Evolutionary conservation across 768 basidiomycete species (phyloP), one percentile per base, ranked within the genome.

Genomic region (Russula sp.): DNA sequence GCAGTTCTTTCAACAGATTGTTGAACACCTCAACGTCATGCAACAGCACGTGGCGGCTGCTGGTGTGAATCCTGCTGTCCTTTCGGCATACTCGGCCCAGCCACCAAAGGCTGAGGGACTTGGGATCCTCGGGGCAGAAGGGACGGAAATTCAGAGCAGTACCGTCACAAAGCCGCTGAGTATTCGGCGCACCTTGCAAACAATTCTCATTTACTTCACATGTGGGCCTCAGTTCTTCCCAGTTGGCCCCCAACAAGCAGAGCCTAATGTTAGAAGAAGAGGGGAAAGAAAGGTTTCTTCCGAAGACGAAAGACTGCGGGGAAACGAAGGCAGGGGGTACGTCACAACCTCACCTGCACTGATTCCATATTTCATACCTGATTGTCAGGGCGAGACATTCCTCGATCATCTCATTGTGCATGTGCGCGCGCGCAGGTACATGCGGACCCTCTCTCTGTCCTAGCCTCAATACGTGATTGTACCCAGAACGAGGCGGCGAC

Each of bases 1-100:
- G 66, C 75, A 83, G 49, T 95, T 95, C 75, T 90, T 94, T 73
- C 79, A 88, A 58, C 90, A 95, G 71, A 85, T 94, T 49, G 88
- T 85, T 8, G 83, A 87, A 50, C 89, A 90, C 70, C 81, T 94
- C 59, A 85, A 86, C 67, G 79, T 81, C 47, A 83, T 93, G 75
- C 85, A 88, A 68, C 76, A 79, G 42, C 80, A 81, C 53, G 78
- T 81, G 14, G 71, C 29, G 3, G 58, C 66, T 2, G 34, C 56
- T 7, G 38, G 65, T 48, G 20, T 58, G 25, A 35, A 65, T 55
- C 34, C 56, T 4, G 41, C 34, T 1, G 42, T 47, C 25, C 39
- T 54, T 54, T 58, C 50, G 9, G 42, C 66, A 48, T 53, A 53
- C 32, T 10, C 58, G 5, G 35, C 41, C 3, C 54, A 46, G n/a